phyloP scores from a whole-genome alignment of 768 basidiomycete species.

The Calvatia gigantea region DNA sequence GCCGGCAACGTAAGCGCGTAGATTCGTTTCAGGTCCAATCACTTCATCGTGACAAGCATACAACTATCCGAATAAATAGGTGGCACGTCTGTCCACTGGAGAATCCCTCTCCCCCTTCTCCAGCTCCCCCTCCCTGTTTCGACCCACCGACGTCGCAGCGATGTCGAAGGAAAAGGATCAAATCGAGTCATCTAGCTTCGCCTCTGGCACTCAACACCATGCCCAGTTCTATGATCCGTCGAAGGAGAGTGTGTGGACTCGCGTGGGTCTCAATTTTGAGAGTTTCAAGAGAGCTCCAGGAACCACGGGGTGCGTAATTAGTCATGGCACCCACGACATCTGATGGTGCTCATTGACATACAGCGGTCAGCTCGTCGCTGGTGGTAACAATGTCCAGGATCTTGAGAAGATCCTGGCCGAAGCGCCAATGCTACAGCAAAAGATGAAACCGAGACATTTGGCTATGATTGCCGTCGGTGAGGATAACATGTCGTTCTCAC shows the following conservation, averaged over 20 bases:
- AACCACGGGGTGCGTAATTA: constrained; percentile 36
- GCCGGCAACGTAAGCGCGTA: not conserved
- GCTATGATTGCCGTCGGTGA: constrained; percentile 47
- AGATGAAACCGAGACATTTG: constrained; percentile 45
- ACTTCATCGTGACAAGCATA: not conserved
- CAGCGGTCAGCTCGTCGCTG: constrained; percentile 37
- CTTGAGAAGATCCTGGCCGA: constrained; percentile 34
- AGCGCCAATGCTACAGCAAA: constrained; percentile 43
- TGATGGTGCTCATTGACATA: too few relatives aligned
- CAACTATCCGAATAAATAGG: not conserved
- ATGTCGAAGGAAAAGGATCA: constrained; percentile 29
- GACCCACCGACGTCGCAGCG: constrained; percentile 16
- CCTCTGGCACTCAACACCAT: constrained; percentile 21
- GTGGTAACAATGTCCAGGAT: constrained; percentile 30
- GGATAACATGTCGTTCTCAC: constrained; percentile 13
- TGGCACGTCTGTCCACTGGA: not conserved
- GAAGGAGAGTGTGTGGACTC: constrained; percentile 43
- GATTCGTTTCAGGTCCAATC: not conserved
- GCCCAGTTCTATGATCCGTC: constrained; percentile 44
- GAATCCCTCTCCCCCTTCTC: not conserved
- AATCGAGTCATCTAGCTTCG: constrained; percentile 29
- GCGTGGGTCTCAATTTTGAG: constrained; percentile 36
- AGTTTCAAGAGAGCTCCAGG: constrained; percentile 47
- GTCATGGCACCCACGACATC: too few relatives aligned
- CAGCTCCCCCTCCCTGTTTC: constrained; percentile 7